These are phyloP conservation scores for Parastagonospora avenae DNA, from an alignment of 2,329 filamentous ascomycete species.

Conservation along the genomic window DNA sequence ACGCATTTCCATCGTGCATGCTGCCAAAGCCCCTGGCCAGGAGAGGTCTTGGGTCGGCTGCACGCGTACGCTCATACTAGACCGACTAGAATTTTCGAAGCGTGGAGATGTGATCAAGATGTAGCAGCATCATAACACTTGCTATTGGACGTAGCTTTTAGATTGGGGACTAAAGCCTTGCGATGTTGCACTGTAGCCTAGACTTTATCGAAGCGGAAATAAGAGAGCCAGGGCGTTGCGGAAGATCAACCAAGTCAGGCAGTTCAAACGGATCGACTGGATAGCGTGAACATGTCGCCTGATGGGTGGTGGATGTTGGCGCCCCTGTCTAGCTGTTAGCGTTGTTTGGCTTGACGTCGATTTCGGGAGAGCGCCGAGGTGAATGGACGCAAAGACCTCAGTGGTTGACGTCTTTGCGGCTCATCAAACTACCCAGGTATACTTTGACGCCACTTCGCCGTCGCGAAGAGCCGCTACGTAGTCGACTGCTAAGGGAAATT, in stretches of 20 bases:
- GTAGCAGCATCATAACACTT: neutral
- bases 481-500: neutral
- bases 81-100: constrained; percentile 2
- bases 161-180: constrained; percentile 24
- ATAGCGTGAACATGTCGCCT: constrained; percentile 30
- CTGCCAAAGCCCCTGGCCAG: constrained; percentile 2
- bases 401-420: constrained; percentile 10
- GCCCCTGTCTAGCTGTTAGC: constrained; percentile 17
- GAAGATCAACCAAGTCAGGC: constrained; percentile 34
- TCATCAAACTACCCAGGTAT: constrained; percentile 13
- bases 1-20: constrained; percentile 2
- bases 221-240: constrained; percentile 14
- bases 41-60: constrained; percentile 9
- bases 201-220: constrained; percentile 7
- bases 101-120: constrained; percentile 17
- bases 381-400: constrained; percentile 5
- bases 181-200: constrained; percentile 22
- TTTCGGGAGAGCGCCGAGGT: constrained; percentile 8
- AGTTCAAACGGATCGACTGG: constrained; percentile 19
- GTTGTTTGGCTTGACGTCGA: constrained; percentile 7
- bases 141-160: constrained; percentile 19
- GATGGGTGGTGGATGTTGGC: constrained; percentile 19
- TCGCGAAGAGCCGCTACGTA: neutral
- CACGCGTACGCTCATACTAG: constrained; percentile 4
- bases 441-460: constrained; percentile 2